phyloP scores from a whole-genome alignment of 176 grass and related monocot genomes.

The Oryza meyeriana region DNA sequence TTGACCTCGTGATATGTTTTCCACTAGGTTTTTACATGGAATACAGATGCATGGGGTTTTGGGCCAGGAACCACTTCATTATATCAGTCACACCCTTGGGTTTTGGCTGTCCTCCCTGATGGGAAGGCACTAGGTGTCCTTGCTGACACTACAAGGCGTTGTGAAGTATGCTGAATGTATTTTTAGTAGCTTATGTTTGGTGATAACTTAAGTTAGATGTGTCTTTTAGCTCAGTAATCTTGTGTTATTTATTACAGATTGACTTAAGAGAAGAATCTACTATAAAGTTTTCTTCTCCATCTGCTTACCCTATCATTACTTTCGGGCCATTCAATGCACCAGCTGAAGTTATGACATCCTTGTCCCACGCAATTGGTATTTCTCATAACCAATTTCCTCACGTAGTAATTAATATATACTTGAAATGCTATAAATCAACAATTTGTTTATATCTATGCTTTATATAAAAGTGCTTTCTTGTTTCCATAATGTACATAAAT shows the following conservation, averaged over 20 bases:
- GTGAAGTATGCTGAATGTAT: slow-evolving; percentile 53
- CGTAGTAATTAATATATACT: not conserved
- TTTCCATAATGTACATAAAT: not conserved
- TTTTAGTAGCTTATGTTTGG: slow-evolving; percentile 7
- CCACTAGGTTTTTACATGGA: slow-evolving; percentile 90
- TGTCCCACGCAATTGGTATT: slow-evolving; percentile 85
- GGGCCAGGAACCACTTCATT: slow-evolving; percentile 78
- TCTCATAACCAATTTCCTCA: slow-evolving; percentile 20
- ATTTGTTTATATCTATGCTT: slow-evolving; percentile 17
- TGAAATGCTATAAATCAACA: not conserved
- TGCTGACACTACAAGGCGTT: slow-evolving; percentile 79
- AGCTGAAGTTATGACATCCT: slow-evolving; percentile 61
- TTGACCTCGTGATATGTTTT: not conserved
- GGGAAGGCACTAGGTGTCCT: slow-evolving; percentile 78
- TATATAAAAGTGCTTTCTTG: not conserved
- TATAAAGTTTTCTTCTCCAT: slow-evolving; percentile 56
- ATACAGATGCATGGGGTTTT: slow-evolving; percentile 90
- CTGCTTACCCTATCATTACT: slow-evolving; percentile 69
- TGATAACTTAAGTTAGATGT: not conserved
- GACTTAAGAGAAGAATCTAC: slow-evolving; percentile 65
- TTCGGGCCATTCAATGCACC: slow-evolving; percentile 82
- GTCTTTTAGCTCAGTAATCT: not conserved
- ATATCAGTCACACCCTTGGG: slow-evolving; percentile 96
- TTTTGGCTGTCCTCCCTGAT: slow-evolving; percentile 83
- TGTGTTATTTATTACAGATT: slow-evolving; percentile 44